Conservation (phyloP, 768 basidiomycete species). For the Astraeus odoratus region DNA sequence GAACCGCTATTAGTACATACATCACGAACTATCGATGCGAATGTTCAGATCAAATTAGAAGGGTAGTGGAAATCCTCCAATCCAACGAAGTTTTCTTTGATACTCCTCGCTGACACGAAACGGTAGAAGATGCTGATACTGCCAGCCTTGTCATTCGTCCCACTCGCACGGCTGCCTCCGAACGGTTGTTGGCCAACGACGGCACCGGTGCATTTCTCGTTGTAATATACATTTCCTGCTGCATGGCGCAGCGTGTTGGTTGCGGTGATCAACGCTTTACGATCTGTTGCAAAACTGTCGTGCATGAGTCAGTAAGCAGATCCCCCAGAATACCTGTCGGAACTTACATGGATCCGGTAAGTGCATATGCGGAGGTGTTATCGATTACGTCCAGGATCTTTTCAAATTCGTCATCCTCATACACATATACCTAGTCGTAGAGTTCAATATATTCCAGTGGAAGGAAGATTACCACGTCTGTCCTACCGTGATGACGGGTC, state of each 20-base stretch:
- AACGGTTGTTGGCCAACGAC: constrained; percentile 98
- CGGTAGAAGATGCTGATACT: constrained; percentile 72
- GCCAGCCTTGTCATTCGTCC: constrained; percentile 98
- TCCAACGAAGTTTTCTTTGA: constrained; percentile 95
- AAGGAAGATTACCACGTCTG: constrained; percentile 6
- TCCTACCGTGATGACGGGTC: constrained; percentile 83
- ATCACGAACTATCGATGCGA: neutral
- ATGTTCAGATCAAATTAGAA: constrained; percentile 63
- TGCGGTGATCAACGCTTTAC: constrained; percentile 71
- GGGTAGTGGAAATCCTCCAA: constrained; percentile 80
- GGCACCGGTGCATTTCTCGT: constrained; percentile 98
- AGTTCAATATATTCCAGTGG: neutral
- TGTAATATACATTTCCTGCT: constrained; percentile 96
- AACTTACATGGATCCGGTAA: constrained; percentile 91
- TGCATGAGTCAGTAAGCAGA: constrained; percentile 7
- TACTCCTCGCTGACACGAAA: constrained; percentile 82
- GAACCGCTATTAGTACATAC: neutral
- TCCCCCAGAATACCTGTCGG: neutral
- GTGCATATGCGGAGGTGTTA: constrained; percentile 76
- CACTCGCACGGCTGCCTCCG: constrained; percentile 86
- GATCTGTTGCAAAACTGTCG: constrained; percentile 73
- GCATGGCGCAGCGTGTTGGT: constrained; percentile 82
- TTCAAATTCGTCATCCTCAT: constrained; percentile 81
- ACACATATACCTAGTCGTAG: constrained; percentile 68
- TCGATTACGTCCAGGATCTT: constrained; percentile 84